Evolutionary conservation across 352 stramenopile genomes (phyloP).

Genomic region (Chrysophaeum taylorii): DNA sequence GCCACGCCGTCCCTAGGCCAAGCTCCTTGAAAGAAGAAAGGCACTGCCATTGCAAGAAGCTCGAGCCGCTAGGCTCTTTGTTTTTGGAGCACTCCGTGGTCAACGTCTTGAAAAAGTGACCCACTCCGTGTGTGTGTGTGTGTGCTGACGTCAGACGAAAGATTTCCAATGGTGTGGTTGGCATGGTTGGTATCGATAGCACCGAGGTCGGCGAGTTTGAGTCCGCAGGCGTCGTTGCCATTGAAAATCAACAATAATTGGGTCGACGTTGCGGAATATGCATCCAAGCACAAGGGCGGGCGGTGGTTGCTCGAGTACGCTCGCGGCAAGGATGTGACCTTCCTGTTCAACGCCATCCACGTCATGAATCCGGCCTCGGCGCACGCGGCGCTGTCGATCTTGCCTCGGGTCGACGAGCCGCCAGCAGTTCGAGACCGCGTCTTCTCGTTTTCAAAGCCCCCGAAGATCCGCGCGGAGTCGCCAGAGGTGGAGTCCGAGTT

Average conservation of each 20-base stretch:
- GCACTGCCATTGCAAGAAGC: too few species aligned
- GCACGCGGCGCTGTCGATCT: neutral
- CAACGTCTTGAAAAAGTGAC: too few species aligned
- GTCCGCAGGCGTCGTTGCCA: too few species aligned
- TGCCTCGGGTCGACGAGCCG: neutral
- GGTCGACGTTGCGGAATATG: neutral
- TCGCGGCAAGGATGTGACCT: neutral
- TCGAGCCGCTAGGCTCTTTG: too few species aligned
- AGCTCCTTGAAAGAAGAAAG: too few species aligned
- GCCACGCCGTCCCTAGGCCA: too few species aligned
- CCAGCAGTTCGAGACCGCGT: neutral
- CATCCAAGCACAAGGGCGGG: neutral
- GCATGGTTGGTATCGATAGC: too few species aligned
- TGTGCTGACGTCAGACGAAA: too few species aligned
- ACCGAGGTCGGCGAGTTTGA: too few species aligned
- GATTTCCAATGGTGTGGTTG: too few species aligned
- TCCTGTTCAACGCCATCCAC: neutral
- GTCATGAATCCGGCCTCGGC: neutral
- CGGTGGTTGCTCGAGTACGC: constrained; percentile 5
- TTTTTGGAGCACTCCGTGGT: too few species aligned
- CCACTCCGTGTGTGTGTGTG: too few species aligned
- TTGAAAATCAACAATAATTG: neutral
- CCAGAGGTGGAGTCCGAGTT: neutral
- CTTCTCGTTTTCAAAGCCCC: neutral
- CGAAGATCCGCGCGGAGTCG: neutral